Evolutionary conservation across 352 stramenopile species (phyloP).

Genomic region (Phytophthora fragariae): DNA sequence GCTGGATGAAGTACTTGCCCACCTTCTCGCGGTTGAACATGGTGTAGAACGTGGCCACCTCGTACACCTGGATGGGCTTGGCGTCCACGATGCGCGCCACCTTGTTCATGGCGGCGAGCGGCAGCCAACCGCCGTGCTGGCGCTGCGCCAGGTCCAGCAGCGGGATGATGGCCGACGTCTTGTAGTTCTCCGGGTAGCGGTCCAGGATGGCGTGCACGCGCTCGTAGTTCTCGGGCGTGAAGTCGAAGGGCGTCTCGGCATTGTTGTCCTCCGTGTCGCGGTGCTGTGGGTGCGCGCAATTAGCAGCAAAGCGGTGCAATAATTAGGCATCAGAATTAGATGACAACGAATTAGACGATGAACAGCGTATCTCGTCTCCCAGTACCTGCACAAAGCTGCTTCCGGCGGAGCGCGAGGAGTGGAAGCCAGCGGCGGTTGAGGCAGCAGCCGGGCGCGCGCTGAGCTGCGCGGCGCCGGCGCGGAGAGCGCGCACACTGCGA

Average conservation of each 20-base stretch:
- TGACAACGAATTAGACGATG: background rate
- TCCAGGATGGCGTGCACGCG: constrained; percentile 95
- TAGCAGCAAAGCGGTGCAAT: background rate
- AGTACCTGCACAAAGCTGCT: constrained; percentile 53
- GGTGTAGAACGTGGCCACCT: constrained; percentile 99
- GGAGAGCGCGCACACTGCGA: constrained; percentile 61
- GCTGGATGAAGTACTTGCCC: constrained; percentile 96
- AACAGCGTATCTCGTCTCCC: background rate
- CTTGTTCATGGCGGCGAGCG: constrained; percentile 99
- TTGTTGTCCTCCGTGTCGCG: constrained; percentile 98
- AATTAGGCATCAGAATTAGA: constrained; percentile 8
- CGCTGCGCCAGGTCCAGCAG: constrained; percentile 97
- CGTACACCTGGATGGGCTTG: constrained; percentile 97
- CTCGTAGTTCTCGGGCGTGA: constrained; percentile 98
- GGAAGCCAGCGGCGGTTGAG: constrained; percentile 38
- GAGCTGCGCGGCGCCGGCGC: constrained; percentile 38
- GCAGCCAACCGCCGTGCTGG: constrained; percentile 98
- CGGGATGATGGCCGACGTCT: constrained; percentile 98
- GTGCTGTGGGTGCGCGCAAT: constrained; percentile 69
- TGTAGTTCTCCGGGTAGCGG: constrained; percentile 99
- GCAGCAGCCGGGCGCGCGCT: constrained; percentile 18
- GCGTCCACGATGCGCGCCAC: constrained; percentile 98
- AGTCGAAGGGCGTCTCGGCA: constrained; percentile 96
- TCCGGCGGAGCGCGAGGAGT: constrained; percentile 53
- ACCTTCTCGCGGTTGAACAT: constrained; percentile 99